phyloP scores from a whole-genome alignment of 106 monocot genomes.

The Triglochin maritima region DNA sequence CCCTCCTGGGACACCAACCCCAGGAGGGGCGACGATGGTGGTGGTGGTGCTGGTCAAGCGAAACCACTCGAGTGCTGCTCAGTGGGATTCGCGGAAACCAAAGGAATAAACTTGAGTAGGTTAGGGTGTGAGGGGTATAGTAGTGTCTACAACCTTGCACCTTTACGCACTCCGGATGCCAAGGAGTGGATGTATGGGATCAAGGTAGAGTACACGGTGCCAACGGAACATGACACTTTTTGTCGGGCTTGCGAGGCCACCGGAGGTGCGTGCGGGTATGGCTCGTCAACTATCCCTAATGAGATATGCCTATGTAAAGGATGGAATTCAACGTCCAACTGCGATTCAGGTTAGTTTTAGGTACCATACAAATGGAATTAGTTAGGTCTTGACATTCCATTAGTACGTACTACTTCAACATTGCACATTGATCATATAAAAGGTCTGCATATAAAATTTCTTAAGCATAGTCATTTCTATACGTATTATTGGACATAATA shows the following conservation, averaged over 20 bases:
- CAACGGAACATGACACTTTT: slow-evolving; percentile 28
- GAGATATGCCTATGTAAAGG: slow-evolving; percentile 49
- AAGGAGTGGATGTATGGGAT: slow-evolving; percentile 77
- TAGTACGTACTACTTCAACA: background rate
- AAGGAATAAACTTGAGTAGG: slow-evolving; percentile 51
- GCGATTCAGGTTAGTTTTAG: slow-evolving; percentile 6
- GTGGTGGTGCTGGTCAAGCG: background rate
- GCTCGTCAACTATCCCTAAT: slow-evolving; percentile 1
- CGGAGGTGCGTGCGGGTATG: slow-evolving; percentile 71
- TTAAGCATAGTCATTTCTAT: too few relatives aligned
- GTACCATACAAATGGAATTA: background rate
- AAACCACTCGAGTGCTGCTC: slow-evolving; percentile 52
- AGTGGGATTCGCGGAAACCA: slow-evolving; percentile 33
- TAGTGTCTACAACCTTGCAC: slow-evolving; percentile 75
- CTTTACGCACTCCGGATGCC: slow-evolving; percentile 35
- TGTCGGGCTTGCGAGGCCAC: slow-evolving; percentile 61
- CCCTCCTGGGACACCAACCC: background rate
- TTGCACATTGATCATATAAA: too few relatives aligned
- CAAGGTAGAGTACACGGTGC: slow-evolving; percentile 37
- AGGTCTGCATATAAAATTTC: too few relatives aligned
- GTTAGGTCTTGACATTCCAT: background rate
- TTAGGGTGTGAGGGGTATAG: slow-evolving; percentile 79
- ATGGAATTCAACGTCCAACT: slow-evolving; percentile 52
- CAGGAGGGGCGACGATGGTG: slow-evolving; percentile 9
- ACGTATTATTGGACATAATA: too few relatives aligned